Evolutionary conservation across 768 basidiomycete species (phyloP).

Genomic region (Lanmaoa rubissima): DNA sequence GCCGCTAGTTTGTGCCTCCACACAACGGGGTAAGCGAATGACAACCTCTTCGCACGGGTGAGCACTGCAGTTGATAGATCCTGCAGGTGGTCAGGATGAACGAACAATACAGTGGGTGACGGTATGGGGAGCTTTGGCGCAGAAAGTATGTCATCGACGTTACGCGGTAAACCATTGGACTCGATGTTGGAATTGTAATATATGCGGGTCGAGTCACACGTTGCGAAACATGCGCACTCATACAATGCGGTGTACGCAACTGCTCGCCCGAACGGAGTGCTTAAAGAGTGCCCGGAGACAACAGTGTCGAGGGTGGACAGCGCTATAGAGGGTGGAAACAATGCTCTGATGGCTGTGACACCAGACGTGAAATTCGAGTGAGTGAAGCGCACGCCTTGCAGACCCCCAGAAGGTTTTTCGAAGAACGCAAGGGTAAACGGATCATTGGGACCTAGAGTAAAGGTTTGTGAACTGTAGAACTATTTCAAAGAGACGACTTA

Average conservation of each 20-base stretch:
- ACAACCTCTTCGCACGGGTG: slow-evolving; percentile 51
- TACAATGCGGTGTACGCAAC: slow-evolving; percentile 77
- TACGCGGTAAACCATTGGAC: slow-evolving; percentile 18
- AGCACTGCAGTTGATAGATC: slow-evolving; percentile 53
- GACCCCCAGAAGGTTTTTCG: slow-evolving; percentile 46
- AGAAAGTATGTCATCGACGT: slow-evolving; percentile 49
- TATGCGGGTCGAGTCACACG: slow-evolving; percentile 54
- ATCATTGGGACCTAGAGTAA: slow-evolving; percentile 41
- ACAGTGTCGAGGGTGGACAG: slow-evolving; percentile 75
- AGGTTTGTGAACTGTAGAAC: background rate
- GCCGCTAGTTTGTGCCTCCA: slow-evolving; percentile 76
- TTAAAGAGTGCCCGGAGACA: slow-evolving; percentile 69
- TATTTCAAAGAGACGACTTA: slow-evolving; percentile 33
- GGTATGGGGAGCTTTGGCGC: slow-evolving; percentile 55
- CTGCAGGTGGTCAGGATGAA: slow-evolving; percentile 60
- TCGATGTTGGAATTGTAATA: slow-evolving; percentile 36
- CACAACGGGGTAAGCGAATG: slow-evolving; percentile 58
- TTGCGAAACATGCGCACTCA: slow-evolving; percentile 72
- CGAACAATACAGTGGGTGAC: slow-evolving; percentile 77
- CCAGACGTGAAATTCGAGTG: slow-evolving; percentile 89
- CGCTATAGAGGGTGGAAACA: slow-evolving; percentile 71
- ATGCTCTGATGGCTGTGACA: slow-evolving; percentile 71
- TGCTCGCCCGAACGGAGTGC: slow-evolving; percentile 75
- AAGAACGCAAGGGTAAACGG: slow-evolving; percentile 71
- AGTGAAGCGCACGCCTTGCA: slow-evolving; percentile 66